Percentiles rank a stretch among this genome's conserved stretches.
Evolutionary conservation across 192 early-diverging fungal species (phyloP).

Genomic region (Diversispora epigaea): DNA sequence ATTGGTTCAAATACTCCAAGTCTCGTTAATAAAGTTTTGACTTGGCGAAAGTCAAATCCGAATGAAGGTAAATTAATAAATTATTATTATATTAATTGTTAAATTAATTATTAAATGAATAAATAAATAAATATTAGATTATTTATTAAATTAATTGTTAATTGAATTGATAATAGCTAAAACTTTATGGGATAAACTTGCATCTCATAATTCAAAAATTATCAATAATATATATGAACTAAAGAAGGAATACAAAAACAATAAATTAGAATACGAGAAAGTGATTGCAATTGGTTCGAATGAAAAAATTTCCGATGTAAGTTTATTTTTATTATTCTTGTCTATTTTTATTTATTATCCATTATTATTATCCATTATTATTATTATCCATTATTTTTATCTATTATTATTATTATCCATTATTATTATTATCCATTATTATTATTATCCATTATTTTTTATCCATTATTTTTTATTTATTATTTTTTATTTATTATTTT

Average conservation of each 20-base stretch:
- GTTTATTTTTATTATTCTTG: neutral
- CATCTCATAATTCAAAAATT: slow-evolving; percentile 58
- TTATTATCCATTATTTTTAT: neutral
- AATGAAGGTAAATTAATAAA: slow-evolving; percentile 49
- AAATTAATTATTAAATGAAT: too few species aligned
- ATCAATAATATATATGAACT: slow-evolving; percentile 57
- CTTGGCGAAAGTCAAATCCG: slow-evolving; percentile 73
- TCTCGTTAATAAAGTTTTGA: slow-evolving; percentile 82
- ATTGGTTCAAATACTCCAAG: slow-evolving; percentile 92
- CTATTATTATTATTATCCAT: neutral
- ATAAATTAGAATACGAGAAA: slow-evolving; percentile 45
- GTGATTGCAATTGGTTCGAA: slow-evolving; percentile 51
- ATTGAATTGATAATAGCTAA: slow-evolving; percentile 50
- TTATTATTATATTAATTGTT: neutral
- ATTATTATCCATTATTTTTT: neutral
- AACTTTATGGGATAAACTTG: slow-evolving; percentile 61
- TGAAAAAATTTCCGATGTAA: slow-evolving; percentile 46
- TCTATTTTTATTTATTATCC: neutral
- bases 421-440: too few species aligned
- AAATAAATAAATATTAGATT: neutral
- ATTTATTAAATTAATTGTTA: neutral
- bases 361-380: too few species aligned
- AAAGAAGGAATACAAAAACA: slow-evolving; percentile 24
- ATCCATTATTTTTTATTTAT: too few species aligned
- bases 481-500: too few species aligned